Percentiles rank a stretch among this genome's conserved stretches.
Evolutionary conservation across 306 rosid species (phyloP).

Genomic region (Neltuma alba): DNA sequence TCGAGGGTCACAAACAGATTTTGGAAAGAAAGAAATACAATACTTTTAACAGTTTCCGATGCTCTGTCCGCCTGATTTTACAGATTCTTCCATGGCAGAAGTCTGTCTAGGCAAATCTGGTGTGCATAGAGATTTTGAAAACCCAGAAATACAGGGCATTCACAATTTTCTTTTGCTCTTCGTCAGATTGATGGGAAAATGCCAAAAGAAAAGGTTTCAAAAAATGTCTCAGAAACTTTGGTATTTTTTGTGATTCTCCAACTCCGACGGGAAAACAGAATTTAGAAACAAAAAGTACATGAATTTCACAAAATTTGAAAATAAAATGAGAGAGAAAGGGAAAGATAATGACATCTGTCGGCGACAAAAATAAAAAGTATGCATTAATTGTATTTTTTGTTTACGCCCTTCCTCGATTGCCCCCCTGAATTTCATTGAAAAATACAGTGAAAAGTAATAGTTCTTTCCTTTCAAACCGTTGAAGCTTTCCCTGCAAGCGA

Average conservation of each 20-base stretch:
- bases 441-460: background rate
- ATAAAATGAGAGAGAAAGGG: background rate
- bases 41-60: background rate
- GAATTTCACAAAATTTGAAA: background rate
- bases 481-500: constrained; percentile 1
- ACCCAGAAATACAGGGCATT: background rate
- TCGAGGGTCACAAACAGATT: background rate
- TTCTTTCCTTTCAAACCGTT: background rate
- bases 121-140: background rate
- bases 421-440: background rate
- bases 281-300: background rate
- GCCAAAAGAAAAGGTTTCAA: background rate
- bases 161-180: background rate
- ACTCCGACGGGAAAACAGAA: background rate
- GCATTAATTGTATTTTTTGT: background rate
- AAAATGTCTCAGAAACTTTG: background rate
- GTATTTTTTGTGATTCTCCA: background rate
- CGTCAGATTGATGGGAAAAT: background rate
- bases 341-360: background rate
- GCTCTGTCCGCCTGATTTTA: background rate
- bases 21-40: background rate
- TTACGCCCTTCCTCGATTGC: background rate
- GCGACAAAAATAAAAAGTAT: background rate
- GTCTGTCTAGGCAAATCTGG: background rate
- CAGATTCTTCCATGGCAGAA: background rate